These are phyloP conservation scores for Cupressus sempervirens DNA, from an alignment of 75 land plant species.

Conservation along the genomic window DNA sequence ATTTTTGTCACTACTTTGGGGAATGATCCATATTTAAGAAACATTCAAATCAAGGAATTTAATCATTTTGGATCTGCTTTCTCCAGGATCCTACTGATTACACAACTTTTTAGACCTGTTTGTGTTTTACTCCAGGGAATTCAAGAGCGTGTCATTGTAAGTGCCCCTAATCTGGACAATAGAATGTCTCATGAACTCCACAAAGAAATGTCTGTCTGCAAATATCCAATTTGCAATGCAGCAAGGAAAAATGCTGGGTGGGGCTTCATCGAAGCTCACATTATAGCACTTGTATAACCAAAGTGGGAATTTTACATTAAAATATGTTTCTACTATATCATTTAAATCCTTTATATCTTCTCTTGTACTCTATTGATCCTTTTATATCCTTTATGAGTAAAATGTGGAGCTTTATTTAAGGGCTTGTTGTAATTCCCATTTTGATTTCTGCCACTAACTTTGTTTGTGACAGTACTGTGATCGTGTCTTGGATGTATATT, in stretches of 20 bases:
- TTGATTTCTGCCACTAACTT: background rate
- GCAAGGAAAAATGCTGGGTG: background rate
- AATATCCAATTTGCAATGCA: conserved; percentile 4
- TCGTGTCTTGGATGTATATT: background rate
- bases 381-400: background rate
- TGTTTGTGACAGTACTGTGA: background rate
- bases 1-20: background rate
- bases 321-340: background rate
- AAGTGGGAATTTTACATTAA: background rate
- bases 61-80: background rate
- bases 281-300: background rate
- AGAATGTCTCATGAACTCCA: background rate
- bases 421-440: background rate
- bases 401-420: background rate
- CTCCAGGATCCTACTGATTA: background rate
- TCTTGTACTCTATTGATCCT: background rate
- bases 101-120: background rate
- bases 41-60: background rate
- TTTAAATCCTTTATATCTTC: background rate
- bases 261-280: background rate
- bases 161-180: background rate
- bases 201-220: background rate
- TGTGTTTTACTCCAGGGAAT: background rate
- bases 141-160: background rate
- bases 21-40: background rate